Base-by-base conservation (phyloP, 129 eudicot species). In the Helianthus tuberosus region DNA sequence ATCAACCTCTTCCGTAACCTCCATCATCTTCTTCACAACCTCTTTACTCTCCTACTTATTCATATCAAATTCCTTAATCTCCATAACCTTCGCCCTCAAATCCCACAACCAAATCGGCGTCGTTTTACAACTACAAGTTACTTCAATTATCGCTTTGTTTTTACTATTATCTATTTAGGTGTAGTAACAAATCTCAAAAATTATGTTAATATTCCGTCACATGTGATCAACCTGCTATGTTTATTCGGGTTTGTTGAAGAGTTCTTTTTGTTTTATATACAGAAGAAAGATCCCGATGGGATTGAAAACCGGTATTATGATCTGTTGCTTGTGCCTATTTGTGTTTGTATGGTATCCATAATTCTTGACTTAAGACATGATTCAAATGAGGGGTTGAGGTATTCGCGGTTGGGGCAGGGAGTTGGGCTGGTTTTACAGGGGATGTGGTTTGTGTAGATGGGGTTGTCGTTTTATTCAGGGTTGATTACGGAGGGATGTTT, bases 371-470 rank as follows among this genome's bases (percentile, higher is more conserved):
- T 94, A 43, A 82, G 80, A n/a, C n/a, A n/a, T n/a, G n/a, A n/a
- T n/a, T n/a, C n/a, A 69, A 25, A 69, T 14, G 74, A 81, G 1
- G 72, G 74, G 14, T 81, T 82, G 6, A 52, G 8, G 36, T 80
- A 77, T 63, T 79, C 98, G 3, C 67, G 88, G 27, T 86, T 93
- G 50, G 98, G 86, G 3, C 88, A 97, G 20, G 98, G 93, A 13
- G 69, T 90, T 32, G 98, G 98, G 74, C 72, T 94, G 83, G 81
- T 88, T 58, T 47, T 85, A 68, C 97, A 94, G 51, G 98, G 98
- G 47, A 88, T 86, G 89, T 94, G 98, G 98, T 82, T 89, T 78
- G 74, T 88, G 17, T 97, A 94, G 65, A 94, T 94, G 98, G 98
- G 98, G 38, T 48, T 94, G 55, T 88, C 97, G 6, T 94, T 94